phyloP scores from a whole-genome alignment of 345 rosid species.

The Hevea brasiliensis region DNA sequence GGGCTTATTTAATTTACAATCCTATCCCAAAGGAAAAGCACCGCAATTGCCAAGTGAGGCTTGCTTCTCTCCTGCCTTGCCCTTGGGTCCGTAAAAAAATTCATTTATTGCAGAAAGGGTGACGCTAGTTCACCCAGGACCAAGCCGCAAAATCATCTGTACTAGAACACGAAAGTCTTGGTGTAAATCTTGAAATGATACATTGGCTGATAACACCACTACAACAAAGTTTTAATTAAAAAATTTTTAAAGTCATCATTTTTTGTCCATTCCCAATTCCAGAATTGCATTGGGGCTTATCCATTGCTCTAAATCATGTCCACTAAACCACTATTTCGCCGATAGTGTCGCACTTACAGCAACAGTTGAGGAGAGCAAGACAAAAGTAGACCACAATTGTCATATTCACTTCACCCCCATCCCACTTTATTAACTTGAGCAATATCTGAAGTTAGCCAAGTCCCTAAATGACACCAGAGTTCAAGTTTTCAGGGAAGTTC shows the following conservation, averaged over 20 bases:
- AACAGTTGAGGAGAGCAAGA: not conserved
- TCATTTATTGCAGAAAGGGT: too few species aligned
- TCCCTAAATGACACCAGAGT: not conserved
- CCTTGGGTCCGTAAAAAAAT: too few species aligned
- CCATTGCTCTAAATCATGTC: not conserved
- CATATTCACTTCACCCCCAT: not conserved
- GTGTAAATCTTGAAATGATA: not conserved
- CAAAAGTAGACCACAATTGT: not conserved
- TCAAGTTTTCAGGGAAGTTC: constrained; percentile 36
- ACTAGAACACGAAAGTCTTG: too few species aligned
- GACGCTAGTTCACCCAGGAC: too few species aligned
- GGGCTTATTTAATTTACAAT: too few species aligned
- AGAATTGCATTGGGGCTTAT: not conserved
- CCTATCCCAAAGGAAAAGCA: too few species aligned
- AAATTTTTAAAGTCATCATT: not conserved
- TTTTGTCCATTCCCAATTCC: not conserved
- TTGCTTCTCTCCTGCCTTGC: too few species aligned
- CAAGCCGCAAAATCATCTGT: too few species aligned
- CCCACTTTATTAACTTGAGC: constrained; percentile 4
- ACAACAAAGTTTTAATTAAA: not conserved
- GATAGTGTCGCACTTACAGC: not conserved
- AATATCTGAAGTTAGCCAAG: not conserved
- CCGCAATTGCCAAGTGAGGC: too few species aligned
- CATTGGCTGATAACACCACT: not conserved
- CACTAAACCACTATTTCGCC: not conserved